phyloP scores from a whole-genome alignment of 805 yeast genomes.

The Yamadazyma scolyti region DNA sequence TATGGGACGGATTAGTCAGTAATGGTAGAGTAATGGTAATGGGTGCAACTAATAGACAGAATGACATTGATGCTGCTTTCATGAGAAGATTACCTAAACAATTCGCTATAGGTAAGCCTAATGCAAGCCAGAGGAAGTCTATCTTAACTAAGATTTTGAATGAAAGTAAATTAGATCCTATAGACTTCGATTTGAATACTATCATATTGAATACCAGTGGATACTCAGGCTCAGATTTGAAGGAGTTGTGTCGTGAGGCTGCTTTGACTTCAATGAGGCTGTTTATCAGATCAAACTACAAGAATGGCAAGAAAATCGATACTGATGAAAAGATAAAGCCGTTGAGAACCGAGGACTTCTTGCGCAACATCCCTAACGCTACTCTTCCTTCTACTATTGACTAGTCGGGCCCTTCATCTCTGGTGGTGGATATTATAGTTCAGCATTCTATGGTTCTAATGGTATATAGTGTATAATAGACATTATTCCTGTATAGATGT shows the following conservation, averaged over 20 bases:
- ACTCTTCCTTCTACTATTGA: slow-evolving; percentile 18
- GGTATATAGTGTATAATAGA: too few relatives aligned
- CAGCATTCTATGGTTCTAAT: too few relatives aligned
- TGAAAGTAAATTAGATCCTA: slow-evolving; percentile 56
- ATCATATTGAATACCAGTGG: slow-evolving; percentile 65
- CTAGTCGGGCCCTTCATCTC: slow-evolving; percentile 6
- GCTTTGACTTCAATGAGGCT: slow-evolving; percentile 88
- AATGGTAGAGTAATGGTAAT: slow-evolving; percentile 80
- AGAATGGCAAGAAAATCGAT: slow-evolving; percentile 28
- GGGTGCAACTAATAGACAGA: slow-evolving; percentile 93
- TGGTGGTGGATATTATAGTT: not conserved
- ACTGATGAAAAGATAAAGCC: slow-evolving; percentile 48
- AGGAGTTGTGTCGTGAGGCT: slow-evolving; percentile 90
- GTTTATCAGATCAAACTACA: slow-evolving; percentile 60
- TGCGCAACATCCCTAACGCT: slow-evolving; percentile 23
- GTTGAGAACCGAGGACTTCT: slow-evolving; percentile 60
- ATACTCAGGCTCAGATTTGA: slow-evolving; percentile 82
- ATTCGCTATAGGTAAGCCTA: slow-evolving; percentile 75
- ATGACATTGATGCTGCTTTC: slow-evolving; percentile 89
- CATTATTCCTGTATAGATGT: too few relatives aligned
- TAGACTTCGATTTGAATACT: slow-evolving; percentile 53
- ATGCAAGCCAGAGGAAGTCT: slow-evolving; percentile 58
- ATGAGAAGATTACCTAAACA: slow-evolving; percentile 90
- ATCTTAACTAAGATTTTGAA: slow-evolving; percentile 67
- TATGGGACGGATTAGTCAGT: slow-evolving; percentile 89